These are phyloP conservation scores for Boechera retrofracta DNA, from an alignment of 345 rosid species.

Conservation along the genomic window DNA sequence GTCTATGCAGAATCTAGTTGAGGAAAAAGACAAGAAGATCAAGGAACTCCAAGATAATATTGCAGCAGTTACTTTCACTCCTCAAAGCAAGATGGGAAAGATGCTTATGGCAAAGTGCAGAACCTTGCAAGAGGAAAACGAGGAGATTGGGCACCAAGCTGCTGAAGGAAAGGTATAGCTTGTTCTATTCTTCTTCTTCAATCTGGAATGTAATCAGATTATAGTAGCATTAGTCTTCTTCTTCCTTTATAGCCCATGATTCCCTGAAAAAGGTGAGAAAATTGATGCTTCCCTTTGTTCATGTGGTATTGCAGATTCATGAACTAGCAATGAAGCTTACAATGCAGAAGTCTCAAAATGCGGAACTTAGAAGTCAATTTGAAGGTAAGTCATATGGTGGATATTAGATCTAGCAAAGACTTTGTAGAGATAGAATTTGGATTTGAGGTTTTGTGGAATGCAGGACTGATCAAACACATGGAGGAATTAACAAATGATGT, in stretches of 20 bases:
- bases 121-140: slow-evolving; percentile 95
- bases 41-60: slow-evolving; percentile 93
- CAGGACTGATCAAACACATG: slow-evolving; percentile 73
- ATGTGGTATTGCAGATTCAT: slow-evolving; percentile 65
- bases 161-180: slow-evolving; percentile 89
- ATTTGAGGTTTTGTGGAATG: slow-evolving; percentile 41
- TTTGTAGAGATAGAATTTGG: slow-evolving; percentile 10
- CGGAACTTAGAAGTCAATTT: slow-evolving; percentile 84
- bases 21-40: slow-evolving; percentile 95
- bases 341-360: slow-evolving; percentile 81
- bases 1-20: slow-evolving; percentile 71
- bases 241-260: neutral
- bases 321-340: slow-evolving; percentile 85
- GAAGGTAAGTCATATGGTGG: slow-evolving; percentile 60
- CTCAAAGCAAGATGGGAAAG: slow-evolving; percentile 91
- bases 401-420: neutral
- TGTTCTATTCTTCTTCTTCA: slow-evolving; percentile 11
- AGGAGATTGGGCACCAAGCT: slow-evolving; percentile 95
- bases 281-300: slow-evolving; percentile 19
- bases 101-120: slow-evolving; percentile 95
- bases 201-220: slow-evolving; percentile 13
- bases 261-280: neutral
- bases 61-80: slow-evolving; percentile 86
- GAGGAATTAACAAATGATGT: slow-evolving; percentile 78
- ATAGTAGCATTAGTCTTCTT: neutral